Percentiles rank a stretch among this genome's conserved stretches.
These are phyloP conservation scores for Periconia sp. DNA, from an alignment of 2,329 filamentous ascomycete genomes.

Conservation along the genomic window DNA sequence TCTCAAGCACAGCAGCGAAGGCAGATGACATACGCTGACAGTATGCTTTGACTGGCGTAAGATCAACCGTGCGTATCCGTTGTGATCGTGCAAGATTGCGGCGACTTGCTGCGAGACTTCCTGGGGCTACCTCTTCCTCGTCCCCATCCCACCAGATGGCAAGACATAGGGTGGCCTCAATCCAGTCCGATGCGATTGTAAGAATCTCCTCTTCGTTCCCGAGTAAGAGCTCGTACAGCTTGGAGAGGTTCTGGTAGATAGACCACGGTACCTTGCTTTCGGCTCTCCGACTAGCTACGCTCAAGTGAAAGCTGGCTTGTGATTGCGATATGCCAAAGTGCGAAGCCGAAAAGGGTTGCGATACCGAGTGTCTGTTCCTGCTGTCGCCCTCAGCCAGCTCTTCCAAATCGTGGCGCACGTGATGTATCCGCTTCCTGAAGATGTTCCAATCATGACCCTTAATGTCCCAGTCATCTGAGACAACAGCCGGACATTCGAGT, in stretches of 20 bases:
- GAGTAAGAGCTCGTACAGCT: conserved; percentile 79
- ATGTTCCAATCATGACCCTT: conserved; percentile 81
- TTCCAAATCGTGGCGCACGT: conserved; percentile 72
- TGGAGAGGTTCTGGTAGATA: conserved; percentile 83
- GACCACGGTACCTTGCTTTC: conserved; percentile 89
- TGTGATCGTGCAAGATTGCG: conserved; percentile 48
- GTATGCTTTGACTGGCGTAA: conserved; percentile 70
- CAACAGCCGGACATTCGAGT: conserved; percentile 72
- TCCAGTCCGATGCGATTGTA: conserved; percentile 83
- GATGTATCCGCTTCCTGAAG: conserved; percentile 77
- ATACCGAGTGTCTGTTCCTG: conserved; percentile 51
- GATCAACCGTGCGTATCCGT: conserved; percentile 55
- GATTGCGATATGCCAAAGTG: conserved; percentile 49
- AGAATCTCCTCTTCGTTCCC: conserved; percentile 79
- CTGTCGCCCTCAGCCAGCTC: conserved; percentile 79
- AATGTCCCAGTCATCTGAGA: conserved; percentile 78
- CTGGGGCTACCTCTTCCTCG: conserved; percentile 56
- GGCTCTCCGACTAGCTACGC: conserved; percentile 72
- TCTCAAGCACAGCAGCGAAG: conserved; percentile 69
- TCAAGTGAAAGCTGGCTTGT: conserved; percentile 65
- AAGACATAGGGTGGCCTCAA: conserved; percentile 83
- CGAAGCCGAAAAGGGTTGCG: conserved; percentile 51
- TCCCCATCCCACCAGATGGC: conserved; percentile 89
- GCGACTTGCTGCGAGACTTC: conserved; percentile 53
- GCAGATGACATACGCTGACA: conserved; percentile 73